Percentiles rank a stretch among this genome's conserved stretches.
Evolutionary conservation across 2,329 filamentous ascomycete species (phyloP).

Genomic region (Epichloe gansuensis): DNA sequence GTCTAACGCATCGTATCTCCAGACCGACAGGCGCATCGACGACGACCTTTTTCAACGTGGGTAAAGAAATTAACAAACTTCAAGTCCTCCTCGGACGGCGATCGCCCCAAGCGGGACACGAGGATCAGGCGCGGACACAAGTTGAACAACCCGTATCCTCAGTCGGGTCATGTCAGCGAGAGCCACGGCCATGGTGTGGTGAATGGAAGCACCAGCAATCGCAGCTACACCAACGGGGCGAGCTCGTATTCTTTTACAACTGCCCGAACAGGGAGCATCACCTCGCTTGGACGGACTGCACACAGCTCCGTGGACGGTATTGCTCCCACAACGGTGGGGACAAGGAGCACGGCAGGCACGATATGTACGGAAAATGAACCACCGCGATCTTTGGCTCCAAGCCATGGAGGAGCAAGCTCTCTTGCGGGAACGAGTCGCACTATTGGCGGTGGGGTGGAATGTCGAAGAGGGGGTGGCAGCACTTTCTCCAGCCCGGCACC

Average conservation of each 20-base stretch:
- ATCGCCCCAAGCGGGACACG: constrained; percentile 27
- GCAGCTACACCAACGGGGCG: constrained; percentile 19
- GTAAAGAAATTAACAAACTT: constrained; percentile 88
- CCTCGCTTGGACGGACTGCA: constrained; percentile 46
- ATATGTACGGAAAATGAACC: constrained; percentile 74
- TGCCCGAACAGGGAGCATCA: constrained; percentile 38
- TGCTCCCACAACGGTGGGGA: constrained; percentile 46
- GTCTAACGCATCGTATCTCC: constrained; percentile 13
- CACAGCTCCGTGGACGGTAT: constrained; percentile 47
- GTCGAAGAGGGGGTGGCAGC: constrained; percentile 56
- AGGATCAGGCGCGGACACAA: constrained; percentile 44
- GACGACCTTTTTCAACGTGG: constrained; percentile 82
- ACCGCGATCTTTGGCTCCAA: constrained; percentile 60
- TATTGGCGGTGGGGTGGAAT: constrained; percentile 51
- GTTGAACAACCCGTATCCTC: constrained; percentile 85
- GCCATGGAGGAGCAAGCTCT: constrained; percentile 49
- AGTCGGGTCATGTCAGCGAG: constrained; percentile 50
- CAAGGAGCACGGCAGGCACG: constrained; percentile 64
- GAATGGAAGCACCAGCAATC: constrained; percentile 10
- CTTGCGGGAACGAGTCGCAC: constrained; percentile 63
- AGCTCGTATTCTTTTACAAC: constrained; percentile 44
- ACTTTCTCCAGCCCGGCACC: constrained; percentile 76
- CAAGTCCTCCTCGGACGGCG: constrained; percentile 57
- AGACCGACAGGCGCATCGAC: constrained; percentile 57
- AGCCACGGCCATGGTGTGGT: constrained; percentile 11